A percentile compares a stretch with the other conserved stretches of the same genome.
phyloP scores from a whole-genome alignment of 1,139 yeast species.

The Hyphopichia wangnamkhiaoensis region DNA sequence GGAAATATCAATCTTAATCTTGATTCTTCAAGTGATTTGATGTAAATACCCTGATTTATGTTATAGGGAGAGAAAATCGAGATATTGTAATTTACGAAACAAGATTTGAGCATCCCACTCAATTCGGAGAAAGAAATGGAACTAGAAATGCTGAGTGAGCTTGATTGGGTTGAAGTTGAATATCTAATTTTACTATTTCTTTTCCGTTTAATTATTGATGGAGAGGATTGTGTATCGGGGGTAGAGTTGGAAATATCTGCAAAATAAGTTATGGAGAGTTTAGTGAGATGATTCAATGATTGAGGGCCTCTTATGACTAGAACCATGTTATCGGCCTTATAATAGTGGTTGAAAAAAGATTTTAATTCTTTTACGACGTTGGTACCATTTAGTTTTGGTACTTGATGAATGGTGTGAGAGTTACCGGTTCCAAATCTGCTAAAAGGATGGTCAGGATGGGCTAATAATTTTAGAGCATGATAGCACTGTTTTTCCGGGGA shows the following conservation, averaged over 20 bases:
- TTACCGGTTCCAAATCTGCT: constrained; percentile 51
- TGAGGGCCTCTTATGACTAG: constrained; percentile 65
- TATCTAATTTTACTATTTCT: background rate
- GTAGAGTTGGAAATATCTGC: constrained; percentile 24
- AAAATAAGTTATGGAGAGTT: constrained; percentile 47
- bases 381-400: constrained; percentile 13
- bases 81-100: background rate
- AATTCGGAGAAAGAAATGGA: background rate
- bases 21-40: background rate
- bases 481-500: constrained; percentile 47
- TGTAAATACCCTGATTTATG: background rate
- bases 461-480: constrained; percentile 57
- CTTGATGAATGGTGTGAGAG: constrained; percentile 25
- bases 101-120: background rate
- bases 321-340: constrained; percentile 44
- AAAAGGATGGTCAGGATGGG: constrained; percentile 45
- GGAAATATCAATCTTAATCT: background rate
- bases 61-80: background rate
- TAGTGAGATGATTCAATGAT: constrained; percentile 56
- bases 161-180: background rate
- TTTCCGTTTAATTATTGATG: background rate
- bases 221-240: background rate
- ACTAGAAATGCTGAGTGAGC: background rate
- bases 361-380: constrained; percentile 23
- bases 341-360: constrained; percentile 31